Percentiles rank a stretch among this genome's conserved stretches.
These are phyloP conservation scores for Arthrobotrys sinensis DNA, from an alignment of 2,329 filamentous ascomycete genomes.

Conservation along the genomic window DNA sequence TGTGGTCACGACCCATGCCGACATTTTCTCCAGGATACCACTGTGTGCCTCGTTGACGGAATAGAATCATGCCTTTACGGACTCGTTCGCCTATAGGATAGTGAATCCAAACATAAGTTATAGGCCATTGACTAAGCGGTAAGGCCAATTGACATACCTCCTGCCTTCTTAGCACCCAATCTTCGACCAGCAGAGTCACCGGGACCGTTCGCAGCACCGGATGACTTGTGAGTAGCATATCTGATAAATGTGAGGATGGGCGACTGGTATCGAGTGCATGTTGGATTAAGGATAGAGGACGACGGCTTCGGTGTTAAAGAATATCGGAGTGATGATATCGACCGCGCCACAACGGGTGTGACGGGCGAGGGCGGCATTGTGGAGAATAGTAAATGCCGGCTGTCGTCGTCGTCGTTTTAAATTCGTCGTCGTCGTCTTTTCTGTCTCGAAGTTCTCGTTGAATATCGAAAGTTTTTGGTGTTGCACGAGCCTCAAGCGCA, in stretches of 20 bases:
- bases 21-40: constrained; percentile 98
- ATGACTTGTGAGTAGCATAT: constrained; percentile 76
- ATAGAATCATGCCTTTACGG: constrained; percentile 96
- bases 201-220: constrained; percentile 79
- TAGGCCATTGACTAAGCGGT: neutral
- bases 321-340: constrained; percentile 47
- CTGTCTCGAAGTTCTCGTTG: neutral
- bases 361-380: constrained; percentile 42
- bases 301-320: constrained; percentile 28
- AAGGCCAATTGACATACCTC: constrained; percentile 73
- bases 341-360: constrained; percentile 44
- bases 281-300: constrained; percentile 34
- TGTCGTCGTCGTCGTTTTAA: constrained; percentile 4
- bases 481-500: constrained; percentile 2
- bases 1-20: constrained; percentile 95
- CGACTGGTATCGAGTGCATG: constrained; percentile 39
- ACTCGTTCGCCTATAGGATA: constrained; percentile 84
- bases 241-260: constrained; percentile 70
- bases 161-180: constrained; percentile 92
- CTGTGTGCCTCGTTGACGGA: constrained; percentile 92
- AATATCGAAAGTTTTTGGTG: constrained; percentile 41
- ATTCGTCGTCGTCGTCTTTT: constrained; percentile 6
- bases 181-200: constrained; percentile 85
- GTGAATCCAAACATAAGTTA: constrained; percentile 2
- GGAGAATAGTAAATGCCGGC: neutral